A percentile compares a stretch with the other conserved stretches of the same genome.
Evolutionary conservation across 768 basidiomycete genomes (phyloP).

Genomic region (Fomitopsis serialis): DNA sequence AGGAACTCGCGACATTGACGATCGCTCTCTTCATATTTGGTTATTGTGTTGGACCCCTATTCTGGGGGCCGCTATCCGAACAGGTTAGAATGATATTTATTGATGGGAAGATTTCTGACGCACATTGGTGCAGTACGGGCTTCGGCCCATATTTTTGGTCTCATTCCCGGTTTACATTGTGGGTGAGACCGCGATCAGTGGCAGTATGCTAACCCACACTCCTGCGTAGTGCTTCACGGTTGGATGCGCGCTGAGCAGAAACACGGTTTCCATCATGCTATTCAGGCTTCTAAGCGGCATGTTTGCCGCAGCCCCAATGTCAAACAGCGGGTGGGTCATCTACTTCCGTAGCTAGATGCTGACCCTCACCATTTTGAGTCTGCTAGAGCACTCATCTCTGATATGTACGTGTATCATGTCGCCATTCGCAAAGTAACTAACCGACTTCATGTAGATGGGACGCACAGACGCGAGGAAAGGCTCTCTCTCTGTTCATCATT

Average conservation of each 20-base stretch:
- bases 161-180: slow-evolving; percentile 50
- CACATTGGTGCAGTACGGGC: slow-evolving; percentile 5
- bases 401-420: neutral
- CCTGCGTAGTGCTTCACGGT: slow-evolving; percentile 43
- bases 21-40: slow-evolving; percentile 64
- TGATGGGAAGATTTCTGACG: slow-evolving; percentile 22
- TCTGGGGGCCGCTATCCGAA: slow-evolving; percentile 55
- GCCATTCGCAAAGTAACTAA: slow-evolving; percentile 1
- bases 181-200: neutral
- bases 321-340: slow-evolving; percentile 53
- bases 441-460: slow-evolving; percentile 54
- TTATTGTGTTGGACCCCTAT: slow-evolving; percentile 57
- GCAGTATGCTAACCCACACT: neutral
- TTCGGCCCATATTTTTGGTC: slow-evolving; percentile 16
- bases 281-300: slow-evolving; percentile 68
- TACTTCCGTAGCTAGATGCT: too few relatives aligned
- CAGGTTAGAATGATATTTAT: slow-evolving; percentile 13
- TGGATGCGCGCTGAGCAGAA: slow-evolving; percentile 55
- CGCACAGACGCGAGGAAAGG: slow-evolving; percentile 56
- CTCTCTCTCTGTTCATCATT: slow-evolving; percentile 45
- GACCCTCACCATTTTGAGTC: slow-evolving; percentile 19
- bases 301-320: slow-evolving; percentile 64
- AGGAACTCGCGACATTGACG: slow-evolving; percentile 47
- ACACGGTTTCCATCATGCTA: slow-evolving; percentile 57
- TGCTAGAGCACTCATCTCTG: slow-evolving; percentile 20